Evolutionary conservation across 2,329 filamentous ascomycete species (phyloP).

Genomic region (Penicillium polonicum): DNA sequence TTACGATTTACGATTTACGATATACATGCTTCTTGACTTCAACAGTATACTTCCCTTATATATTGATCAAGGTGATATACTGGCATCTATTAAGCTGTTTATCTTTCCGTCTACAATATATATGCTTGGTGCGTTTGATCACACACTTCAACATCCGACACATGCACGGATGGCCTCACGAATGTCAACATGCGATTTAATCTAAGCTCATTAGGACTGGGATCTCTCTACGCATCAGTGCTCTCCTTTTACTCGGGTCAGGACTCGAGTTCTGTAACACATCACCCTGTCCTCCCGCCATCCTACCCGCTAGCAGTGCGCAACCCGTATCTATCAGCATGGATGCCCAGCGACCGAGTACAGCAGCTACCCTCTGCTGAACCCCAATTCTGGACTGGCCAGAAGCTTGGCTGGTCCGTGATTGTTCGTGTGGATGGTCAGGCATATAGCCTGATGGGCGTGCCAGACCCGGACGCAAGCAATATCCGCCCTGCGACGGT

Average conservation of each 20-base stretch:
- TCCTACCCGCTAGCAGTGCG: conserved; percentile 48
- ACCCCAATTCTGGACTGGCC: conserved; percentile 47
- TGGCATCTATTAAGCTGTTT: background rate
- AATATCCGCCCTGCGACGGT: conserved; percentile 35
- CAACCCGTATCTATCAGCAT: conserved; percentile 46
- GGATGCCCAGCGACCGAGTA: conserved; percentile 44
- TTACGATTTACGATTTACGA: background rate
- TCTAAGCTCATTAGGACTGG: conserved; percentile 21
- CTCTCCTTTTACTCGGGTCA: conserved; percentile 15
- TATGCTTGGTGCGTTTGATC: background rate
- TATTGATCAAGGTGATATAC: background rate
- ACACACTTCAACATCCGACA: background rate
- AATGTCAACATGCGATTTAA: conserved; percentile 13
- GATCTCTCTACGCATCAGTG: conserved; percentile 23
- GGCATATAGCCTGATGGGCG: conserved; percentile 45
- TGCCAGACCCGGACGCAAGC: conserved; percentile 26
- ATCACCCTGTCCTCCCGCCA: conserved; percentile 37
- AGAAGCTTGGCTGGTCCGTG: conserved; percentile 44
- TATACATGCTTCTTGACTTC: background rate
- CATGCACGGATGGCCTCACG: background rate
- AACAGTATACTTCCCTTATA: background rate
- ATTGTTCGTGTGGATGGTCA: conserved; percentile 44
- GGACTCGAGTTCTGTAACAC: conserved; percentile 12
- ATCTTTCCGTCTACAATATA: background rate
- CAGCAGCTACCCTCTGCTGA: conserved; percentile 38